Base-by-base conservation (phyloP, 116 monocot genomes). In the Zostera marina region DNA sequence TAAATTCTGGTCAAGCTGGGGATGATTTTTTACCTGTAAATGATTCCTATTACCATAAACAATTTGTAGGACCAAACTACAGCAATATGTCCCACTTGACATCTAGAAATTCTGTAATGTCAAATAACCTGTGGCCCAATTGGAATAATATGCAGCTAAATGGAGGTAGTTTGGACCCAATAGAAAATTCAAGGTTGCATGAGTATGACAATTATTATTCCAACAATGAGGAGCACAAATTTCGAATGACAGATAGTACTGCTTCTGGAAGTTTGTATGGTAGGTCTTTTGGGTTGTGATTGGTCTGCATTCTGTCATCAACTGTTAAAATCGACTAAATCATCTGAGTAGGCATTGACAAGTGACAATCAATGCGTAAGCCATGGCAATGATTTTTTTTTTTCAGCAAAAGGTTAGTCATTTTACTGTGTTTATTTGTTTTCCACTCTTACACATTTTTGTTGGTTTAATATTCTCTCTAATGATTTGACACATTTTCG, bases 271-370 rank as follows among this genome's bases (percentile, higher is more conserved):
- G 76, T 65, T 8, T 83, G 24, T 92, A 79, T 59, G 77, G 72
- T 60, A 71, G 76, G 59, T 68, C 83, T 48, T 87, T 83, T 70
- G 80, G 87, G 43, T 66, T 87, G 51, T 86, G 54, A 81, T 55
- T 19, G 17, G 41, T 11, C 4, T 14, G 32, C 38, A 8, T 26
- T 14, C 49, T 8, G 15, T n/a, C 56, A 40, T 56, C 32, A 56
- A 1, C 56, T 32, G 38, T 6, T 11, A 56, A 32, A 38, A 15
- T 56, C 8, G 14, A n/a, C 14, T 39, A 26, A 55, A 55, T 26
- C 39, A 39, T 6, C 24, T 15, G 55, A 6, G 12, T 12, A 40
- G 56, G 13, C 32, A 38, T 32, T 32, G 32, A 32, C 32, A 32
- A 32, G 32, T 32, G 32, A 32, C 32, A 32, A 32, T 5, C 32